phyloP scores from a whole-genome alignment of 1,284 basidiomycete genomes.

The Cutaneotrichosporon sp. region DNA sequence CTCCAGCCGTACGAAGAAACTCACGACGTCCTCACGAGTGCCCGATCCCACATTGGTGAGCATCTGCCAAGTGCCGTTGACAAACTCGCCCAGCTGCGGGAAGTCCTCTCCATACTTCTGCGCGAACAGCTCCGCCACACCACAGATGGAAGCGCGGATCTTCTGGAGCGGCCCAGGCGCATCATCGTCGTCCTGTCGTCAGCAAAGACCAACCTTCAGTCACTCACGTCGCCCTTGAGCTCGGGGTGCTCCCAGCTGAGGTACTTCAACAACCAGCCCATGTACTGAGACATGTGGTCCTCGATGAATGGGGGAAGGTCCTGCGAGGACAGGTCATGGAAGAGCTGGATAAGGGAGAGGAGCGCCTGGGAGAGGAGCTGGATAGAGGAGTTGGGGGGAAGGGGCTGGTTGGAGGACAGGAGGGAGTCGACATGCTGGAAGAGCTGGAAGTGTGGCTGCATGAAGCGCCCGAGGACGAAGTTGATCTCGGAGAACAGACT shows the following conservation, averaged over 20 bases:
- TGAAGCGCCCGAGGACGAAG: slow-evolving; percentile 81
- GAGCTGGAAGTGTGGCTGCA: slow-evolving; percentile 77
- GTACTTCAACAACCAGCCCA: slow-evolving; percentile 76
- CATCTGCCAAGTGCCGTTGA: slow-evolving; percentile 91
- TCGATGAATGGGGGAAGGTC: slow-evolving; percentile 95
- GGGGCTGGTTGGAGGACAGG: slow-evolving; percentile 49
- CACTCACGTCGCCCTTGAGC: slow-evolving; percentile 69
- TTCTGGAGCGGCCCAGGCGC: slow-evolving; percentile 79
- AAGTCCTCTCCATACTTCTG: slow-evolving; percentile 90
- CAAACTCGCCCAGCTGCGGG: slow-evolving; percentile 75
- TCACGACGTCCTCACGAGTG: slow-evolving; percentile 73
- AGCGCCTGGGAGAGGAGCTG: slow-evolving; percentile 67
- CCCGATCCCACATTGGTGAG: slow-evolving; percentile 67
- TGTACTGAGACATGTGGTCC: slow-evolving; percentile 80
- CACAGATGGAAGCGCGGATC: slow-evolving; percentile 86
- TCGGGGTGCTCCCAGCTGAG: slow-evolving; percentile 74
- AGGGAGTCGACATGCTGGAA: slow-evolving; percentile 63
- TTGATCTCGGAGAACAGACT: slow-evolving; percentile 89
- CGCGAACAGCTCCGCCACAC: slow-evolving; percentile 90
- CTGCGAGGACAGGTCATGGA: slow-evolving; percentile 91
- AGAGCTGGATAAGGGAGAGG: slow-evolving; percentile 80
- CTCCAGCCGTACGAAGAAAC: slow-evolving; percentile 33
- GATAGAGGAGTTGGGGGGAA: slow-evolving; percentile 51
- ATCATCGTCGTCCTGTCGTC: slow-evolving; percentile 73
- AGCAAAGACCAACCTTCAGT: slow-evolving; percentile 9